These are phyloP conservation scores for Aureobasidium namibiae DNA, from an alignment of 2,329 filamentous ascomycete genomes.

Conservation along the genomic window DNA sequence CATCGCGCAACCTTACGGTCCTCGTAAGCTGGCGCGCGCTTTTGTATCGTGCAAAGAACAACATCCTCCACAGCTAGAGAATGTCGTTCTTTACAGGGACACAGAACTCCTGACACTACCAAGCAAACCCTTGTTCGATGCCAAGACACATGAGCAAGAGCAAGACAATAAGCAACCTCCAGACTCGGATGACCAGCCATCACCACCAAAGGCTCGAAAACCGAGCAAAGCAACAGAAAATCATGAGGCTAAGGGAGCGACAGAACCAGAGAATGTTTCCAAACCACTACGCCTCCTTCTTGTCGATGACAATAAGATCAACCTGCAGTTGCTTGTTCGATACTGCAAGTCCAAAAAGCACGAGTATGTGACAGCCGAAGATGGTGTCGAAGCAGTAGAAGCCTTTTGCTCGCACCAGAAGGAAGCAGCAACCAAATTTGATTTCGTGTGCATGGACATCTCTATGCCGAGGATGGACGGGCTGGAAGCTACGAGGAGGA, in stretches of 20 bases:
- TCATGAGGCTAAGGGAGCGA: background rate
- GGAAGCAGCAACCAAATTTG: slow-evolving; percentile 12
- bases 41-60: background rate
- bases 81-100: background rate
- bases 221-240: background rate
- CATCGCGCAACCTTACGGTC: slow-evolving; percentile 12
- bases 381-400: slow-evolving; percentile 39
- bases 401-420: slow-evolving; percentile 26
- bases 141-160: background rate
- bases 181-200: background rate
- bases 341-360: slow-evolving; percentile 27
- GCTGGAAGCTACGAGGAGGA: slow-evolving; percentile 12
- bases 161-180: background rate
- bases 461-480: slow-evolving; percentile 13
- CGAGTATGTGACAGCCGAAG: slow-evolving; percentile 31
- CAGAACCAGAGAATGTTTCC: background rate
- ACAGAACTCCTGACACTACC: background rate
- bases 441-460: slow-evolving; percentile 40
- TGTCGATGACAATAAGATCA: slow-evolving; percentile 24
- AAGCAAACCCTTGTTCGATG: background rate
- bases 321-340: slow-evolving; percentile 24
- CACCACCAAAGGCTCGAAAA: background rate
- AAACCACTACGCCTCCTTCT: slow-evolving; percentile 20
- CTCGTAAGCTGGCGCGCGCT: slow-evolving; percentile 9
- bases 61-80: background rate